Conservation (phyloP, 192 early-diverging fungal genomes). For the Entomortierella lignicola region DNA sequence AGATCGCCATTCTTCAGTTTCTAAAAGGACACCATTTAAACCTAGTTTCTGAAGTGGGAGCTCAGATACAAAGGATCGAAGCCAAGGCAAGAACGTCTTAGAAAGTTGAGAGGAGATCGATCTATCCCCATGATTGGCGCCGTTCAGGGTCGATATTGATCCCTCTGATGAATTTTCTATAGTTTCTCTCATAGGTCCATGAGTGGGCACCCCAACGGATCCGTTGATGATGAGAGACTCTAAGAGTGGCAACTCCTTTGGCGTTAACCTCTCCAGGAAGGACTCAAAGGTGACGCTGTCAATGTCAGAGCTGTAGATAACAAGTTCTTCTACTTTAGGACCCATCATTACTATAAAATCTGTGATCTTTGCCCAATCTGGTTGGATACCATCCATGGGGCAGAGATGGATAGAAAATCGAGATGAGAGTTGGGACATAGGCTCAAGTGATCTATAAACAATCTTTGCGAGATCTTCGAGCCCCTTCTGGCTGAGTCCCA, state of each 20-base stretch:
- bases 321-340: conserved; percentile 4
- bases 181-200: background rate
- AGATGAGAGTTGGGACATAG: conserved; percentile 9
- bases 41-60: conserved; percentile 14
- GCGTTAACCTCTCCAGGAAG: conserved; percentile 4
- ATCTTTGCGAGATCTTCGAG: conserved; percentile 5
- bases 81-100: conserved; percentile 13
- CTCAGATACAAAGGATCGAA: background rate
- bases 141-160: background rate
- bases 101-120: background rate
- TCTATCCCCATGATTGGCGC: background rate
- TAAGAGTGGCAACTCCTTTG: background rate
- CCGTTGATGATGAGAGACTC: conserved; percentile 10
- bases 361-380: conserved; percentile 4
- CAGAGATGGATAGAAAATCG: conserved; percentile 13
- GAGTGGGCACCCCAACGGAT: background rate
- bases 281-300: background rate
- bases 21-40: background rate
- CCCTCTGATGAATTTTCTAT: background rate
- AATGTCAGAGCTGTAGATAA: background rate
- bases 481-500: conserved; percentile 14
- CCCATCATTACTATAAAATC: background rate
- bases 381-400: background rate
- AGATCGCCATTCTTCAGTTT: conserved; percentile 10
- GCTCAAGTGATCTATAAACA: conserved; percentile 10